Evolutionary conservation across 179 eudicot genomes (phyloP).

Genomic region (Silene noctiflora): DNA sequence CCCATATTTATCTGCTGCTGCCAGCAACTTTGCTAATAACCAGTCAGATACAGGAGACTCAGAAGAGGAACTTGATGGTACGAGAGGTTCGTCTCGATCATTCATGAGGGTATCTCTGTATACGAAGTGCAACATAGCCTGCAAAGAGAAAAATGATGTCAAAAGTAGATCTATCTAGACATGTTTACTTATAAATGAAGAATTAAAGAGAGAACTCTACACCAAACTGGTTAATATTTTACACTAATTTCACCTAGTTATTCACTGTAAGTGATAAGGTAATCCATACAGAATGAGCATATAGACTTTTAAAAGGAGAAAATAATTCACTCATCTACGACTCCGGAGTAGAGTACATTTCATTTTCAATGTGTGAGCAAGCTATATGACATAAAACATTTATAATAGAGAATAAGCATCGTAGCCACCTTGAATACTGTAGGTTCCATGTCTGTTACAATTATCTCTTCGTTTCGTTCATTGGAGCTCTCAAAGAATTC

Average conservation of each 20-base stretch:
- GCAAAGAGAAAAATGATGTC: slow-evolving; percentile 20
- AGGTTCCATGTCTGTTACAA: slow-evolving; percentile 72
- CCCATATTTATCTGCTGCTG: slow-evolving; percentile 82
- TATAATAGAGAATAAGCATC: slow-evolving; percentile 12
- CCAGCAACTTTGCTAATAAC: slow-evolving; percentile 61
- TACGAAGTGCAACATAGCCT: slow-evolving; percentile 89
- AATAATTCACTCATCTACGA: no score
- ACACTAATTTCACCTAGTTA: no score
- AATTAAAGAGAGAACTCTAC: no score
- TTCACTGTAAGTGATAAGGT: no score
- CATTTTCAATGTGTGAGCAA: background rate
- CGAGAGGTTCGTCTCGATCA: slow-evolving; percentile 36
- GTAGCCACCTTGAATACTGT: slow-evolving; percentile 70
- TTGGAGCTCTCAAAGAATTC: slow-evolving; percentile 54
- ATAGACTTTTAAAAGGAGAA: no score
- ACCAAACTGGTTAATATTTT: no score
- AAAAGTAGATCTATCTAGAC: background rate
- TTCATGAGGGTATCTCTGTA: slow-evolving; percentile 72
- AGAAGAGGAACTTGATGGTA: slow-evolving; percentile 47
- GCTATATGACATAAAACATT: background rate
- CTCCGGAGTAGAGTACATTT: background rate
- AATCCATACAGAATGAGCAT: no score
- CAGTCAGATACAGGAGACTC: slow-evolving; percentile 49
- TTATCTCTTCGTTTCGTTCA: slow-evolving; percentile 53
- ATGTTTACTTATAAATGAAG: background rate